Percentiles rank a stretch among this genome's conserved stretches.
Evolutionary conservation across 441 rosid species (phyloP).

Genomic region (Breynia disticha): DNA sequence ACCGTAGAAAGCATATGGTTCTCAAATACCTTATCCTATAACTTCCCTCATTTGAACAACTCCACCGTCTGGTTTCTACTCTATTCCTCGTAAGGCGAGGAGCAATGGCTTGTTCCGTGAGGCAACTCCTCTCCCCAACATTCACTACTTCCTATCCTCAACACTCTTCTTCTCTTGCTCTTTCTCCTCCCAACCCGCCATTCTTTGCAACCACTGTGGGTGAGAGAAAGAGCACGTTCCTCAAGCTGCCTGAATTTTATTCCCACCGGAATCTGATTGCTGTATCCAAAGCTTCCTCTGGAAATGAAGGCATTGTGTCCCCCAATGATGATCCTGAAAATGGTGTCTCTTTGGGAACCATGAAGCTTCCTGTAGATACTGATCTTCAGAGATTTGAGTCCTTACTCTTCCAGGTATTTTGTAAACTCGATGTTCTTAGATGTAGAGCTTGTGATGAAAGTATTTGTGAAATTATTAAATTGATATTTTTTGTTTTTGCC

Average conservation of each 20-base stretch:
- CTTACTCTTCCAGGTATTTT: conserved; percentile 61
- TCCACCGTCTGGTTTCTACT: not conserved
- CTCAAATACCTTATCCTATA: no score
- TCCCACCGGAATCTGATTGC: conserved; percentile 7
- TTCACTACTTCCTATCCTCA: not conserved
- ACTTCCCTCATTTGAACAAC: no score
- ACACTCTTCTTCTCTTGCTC: not conserved
- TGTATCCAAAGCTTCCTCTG: conserved; percentile 24
- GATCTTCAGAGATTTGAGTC: conserved; percentile 59
- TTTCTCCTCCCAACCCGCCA: not conserved
- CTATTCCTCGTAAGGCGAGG: not conserved
- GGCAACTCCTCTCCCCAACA: not conserved
- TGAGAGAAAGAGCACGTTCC: not conserved
- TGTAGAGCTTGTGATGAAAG: not conserved
- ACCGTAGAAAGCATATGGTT: no score
- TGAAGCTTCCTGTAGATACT: conserved; percentile 61
- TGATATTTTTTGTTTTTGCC: not conserved
- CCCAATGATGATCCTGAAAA: conserved; percentile 33
- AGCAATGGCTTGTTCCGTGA: not conserved
- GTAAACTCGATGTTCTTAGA: not conserved
- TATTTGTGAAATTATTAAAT: not conserved
- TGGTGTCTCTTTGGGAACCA: conserved; percentile 76
- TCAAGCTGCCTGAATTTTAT: not conserved
- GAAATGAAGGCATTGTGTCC: conserved; percentile 20
- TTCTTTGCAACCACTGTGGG: not conserved